Conservation (phyloP, 805 yeast genomes). For the Metschnikowia henanensis region DNA sequence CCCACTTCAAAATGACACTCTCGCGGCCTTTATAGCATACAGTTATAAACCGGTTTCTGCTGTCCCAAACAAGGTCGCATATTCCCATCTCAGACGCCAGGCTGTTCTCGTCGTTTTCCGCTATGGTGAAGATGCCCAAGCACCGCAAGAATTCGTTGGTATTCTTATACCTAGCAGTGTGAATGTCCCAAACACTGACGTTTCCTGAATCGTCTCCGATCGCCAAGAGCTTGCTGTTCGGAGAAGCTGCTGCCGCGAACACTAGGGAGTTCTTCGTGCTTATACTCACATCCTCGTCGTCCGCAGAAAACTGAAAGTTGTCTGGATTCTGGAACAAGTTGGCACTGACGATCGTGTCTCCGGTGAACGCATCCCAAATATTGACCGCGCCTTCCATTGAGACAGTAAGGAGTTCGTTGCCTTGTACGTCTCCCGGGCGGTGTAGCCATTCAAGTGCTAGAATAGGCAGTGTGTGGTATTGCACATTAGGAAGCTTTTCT, state of each 20-base stretch:
- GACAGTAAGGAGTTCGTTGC: conserved; percentile 28
- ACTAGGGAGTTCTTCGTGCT: conserved; percentile 53
- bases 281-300: conserved; percentile 6
- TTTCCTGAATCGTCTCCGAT: conserved; percentile 68
- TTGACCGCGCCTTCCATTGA: conserved; percentile 73
- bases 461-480: conserved; percentile 54
- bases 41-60: conserved; percentile 23
- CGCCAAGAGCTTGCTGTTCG: conserved; percentile 49
- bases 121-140: conserved; percentile 21
- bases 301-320: conserved; percentile 22
- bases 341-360: conserved; percentile 35
- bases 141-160: conserved; percentile 24
- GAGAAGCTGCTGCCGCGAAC: conserved; percentile 52
- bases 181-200: conserved; percentile 52
- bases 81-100: conserved; percentile 23
- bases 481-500: conserved; percentile 14
- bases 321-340: conserved; percentile 28
- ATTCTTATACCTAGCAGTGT: conserved; percentile 13
- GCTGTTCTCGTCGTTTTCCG: conserved; percentile 4
- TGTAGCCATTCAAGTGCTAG: conserved; percentile 56
- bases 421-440: conserved; percentile 18
- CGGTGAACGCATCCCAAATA: conserved; percentile 61
- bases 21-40: conserved; percentile 36
- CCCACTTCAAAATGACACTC: conserved; percentile 18
- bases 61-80: conserved; percentile 42